Percentiles rank a stretch among this genome's conserved stretches.
Conservation (phyloP, 2,329 filamentous ascomycete genomes). For the Pyricularia sp. region DNA sequence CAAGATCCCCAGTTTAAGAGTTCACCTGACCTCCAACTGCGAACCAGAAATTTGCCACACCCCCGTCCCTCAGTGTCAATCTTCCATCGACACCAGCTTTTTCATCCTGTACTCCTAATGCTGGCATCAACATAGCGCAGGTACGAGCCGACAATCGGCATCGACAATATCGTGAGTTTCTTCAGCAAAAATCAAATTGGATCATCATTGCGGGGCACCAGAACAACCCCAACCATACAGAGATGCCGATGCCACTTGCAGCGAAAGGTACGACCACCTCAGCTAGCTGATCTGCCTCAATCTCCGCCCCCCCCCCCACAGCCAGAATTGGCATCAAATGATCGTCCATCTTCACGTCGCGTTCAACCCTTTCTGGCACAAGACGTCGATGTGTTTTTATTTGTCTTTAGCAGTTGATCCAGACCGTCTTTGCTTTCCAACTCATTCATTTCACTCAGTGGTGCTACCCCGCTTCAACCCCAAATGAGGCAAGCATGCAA, state of each 20-base stretch:
- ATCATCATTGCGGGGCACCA: neutral
- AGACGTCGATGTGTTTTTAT: neutral
- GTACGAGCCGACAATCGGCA: neutral
- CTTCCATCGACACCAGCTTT: neutral
- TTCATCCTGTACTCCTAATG: neutral
- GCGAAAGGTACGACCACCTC: slow-evolving; percentile 24
- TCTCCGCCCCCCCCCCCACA: neutral
- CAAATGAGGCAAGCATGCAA: neutral
- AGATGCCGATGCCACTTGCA: slow-evolving; percentile 25
- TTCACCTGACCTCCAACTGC: neutral
- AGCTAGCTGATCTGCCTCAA: neutral
- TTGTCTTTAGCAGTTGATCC: slow-evolving; percentile 3
- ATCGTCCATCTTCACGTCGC: neutral
- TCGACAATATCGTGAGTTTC: neutral
- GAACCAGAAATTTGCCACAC: neutral
- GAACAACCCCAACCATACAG: slow-evolving; percentile 5
- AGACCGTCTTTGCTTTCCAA: slow-evolving; percentile 2
- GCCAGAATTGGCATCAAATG: neutral
- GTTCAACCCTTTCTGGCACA: neutral
- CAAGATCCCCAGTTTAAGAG: neutral
- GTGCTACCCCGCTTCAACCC: neutral
- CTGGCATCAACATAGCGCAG: neutral
- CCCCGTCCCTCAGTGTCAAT: too few species aligned
- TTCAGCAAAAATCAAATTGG: neutral
- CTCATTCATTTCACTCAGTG: neutral